phyloP scores from a whole-genome alignment of 2,329 filamentous ascomycete species.

The Verticillium alfalfae region DNA sequence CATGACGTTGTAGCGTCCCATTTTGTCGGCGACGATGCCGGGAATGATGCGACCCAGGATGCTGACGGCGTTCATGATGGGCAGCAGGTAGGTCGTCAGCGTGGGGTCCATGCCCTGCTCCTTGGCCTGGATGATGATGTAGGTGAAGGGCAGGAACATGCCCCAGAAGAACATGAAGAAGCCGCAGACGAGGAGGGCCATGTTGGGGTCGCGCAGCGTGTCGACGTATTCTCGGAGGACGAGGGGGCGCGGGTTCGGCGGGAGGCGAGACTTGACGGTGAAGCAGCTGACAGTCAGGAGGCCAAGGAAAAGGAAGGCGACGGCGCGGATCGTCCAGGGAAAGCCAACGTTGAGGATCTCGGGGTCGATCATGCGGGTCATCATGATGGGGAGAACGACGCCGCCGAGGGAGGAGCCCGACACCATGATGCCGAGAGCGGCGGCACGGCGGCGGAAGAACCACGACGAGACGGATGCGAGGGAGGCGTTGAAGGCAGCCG shows the following conservation, averaged over 20 bases:
- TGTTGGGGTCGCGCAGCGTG: constrained; percentile 39
- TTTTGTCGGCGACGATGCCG: constrained; percentile 35
- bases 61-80: constrained; percentile 38
- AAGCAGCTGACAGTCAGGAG: constrained; percentile 26
- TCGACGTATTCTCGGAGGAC: constrained; percentile 37
- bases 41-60: constrained; percentile 39
- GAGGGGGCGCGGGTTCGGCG: constrained; percentile 39
- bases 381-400: constrained; percentile 31
- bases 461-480: constrained; percentile 32
- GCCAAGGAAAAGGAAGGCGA: constrained; percentile 36
- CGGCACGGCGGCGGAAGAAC: constrained; percentile 25
- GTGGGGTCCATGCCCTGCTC: constrained; percentile 29
- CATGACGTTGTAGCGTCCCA: constrained; percentile 32
- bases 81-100: constrained; percentile 35
- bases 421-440: constrained; percentile 23
- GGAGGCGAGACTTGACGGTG: constrained; percentile 33
- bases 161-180: constrained; percentile 32
- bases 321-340: constrained; percentile 40
- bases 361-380: constrained; percentile 32
- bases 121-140: constrained; percentile 35
- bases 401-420: constrained; percentile 32
- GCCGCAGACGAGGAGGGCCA: constrained; percentile 33
- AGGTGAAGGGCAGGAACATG: constrained; percentile 35
- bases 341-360: constrained; percentile 40
- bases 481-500: constrained; percentile 26